phyloP scores from a whole-genome alignment of 1,139 yeast genomes.

The Scheffersomyces lignicola region DNA sequence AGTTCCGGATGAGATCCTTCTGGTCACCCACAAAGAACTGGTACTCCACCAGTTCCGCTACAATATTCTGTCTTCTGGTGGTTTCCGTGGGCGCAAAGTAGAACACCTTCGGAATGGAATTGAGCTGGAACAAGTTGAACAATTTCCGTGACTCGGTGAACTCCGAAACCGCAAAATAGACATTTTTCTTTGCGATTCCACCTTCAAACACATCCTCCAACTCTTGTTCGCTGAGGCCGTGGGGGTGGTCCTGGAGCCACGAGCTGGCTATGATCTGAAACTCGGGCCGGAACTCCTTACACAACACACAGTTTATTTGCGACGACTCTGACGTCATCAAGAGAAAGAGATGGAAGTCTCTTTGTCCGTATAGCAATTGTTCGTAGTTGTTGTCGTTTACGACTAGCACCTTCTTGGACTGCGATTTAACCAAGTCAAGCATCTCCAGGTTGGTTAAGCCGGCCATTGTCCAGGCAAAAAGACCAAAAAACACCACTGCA shows the following conservation, averaged over 20 bases:
- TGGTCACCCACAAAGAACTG: conserved; percentile 59
- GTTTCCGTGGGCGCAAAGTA: conserved; percentile 59
- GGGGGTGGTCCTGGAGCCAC: conserved; percentile 52
- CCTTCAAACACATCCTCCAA: conserved; percentile 26
- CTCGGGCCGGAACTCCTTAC: conserved; percentile 71
- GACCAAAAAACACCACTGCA: conserved; percentile 13
- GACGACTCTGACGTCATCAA: conserved; percentile 74
- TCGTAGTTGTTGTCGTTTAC: conserved; percentile 65
- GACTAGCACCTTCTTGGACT: conserved; percentile 23
- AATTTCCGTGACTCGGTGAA: conserved; percentile 55
- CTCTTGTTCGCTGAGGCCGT: conserved; percentile 32
- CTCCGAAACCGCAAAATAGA: conserved; percentile 77
- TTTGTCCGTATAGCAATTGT: conserved; percentile 59
- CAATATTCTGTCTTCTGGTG: conserved; percentile 26
- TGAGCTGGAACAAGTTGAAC: conserved; percentile 58
- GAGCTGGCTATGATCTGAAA: conserved; percentile 56
- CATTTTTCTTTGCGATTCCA: conserved; percentile 21
- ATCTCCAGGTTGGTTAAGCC: conserved; percentile 31
- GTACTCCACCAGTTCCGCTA: conserved; percentile 41
- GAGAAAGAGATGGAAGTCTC: conserved; percentile 67
- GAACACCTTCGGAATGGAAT: conserved; percentile 78
- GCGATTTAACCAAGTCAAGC: conserved; percentile 18
- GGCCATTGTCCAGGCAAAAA: conserved; percentile 21
- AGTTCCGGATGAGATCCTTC: conserved; percentile 36
- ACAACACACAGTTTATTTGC: conserved; percentile 74